These are phyloP conservation scores for Saccharum hybrid DNA, from an alignment of 202 grass and related monocot species.

Conservation along the genomic window DNA sequence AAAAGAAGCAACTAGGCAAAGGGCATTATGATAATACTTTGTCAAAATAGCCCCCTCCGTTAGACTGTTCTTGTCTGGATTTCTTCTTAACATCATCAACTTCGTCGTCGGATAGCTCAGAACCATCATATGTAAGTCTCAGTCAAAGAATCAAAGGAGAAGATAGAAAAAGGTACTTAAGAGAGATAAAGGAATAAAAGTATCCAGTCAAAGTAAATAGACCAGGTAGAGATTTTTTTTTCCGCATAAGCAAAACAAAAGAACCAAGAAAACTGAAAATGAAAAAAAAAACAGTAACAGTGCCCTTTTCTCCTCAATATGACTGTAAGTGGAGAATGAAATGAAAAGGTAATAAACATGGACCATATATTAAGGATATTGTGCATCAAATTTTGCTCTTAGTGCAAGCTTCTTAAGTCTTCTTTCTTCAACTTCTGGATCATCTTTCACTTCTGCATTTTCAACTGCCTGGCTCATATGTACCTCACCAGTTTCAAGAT, in stretches of 20 bases:
- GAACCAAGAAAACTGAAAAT: not conserved
- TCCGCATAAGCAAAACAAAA: not conserved
- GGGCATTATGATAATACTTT: constrained; percentile 62
- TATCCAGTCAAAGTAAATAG: constrained; percentile 34
- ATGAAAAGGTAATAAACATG: constrained; percentile 32
- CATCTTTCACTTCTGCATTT: constrained; percentile 50
- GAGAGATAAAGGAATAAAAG: constrained; percentile 18
- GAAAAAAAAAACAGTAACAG: not conserved
- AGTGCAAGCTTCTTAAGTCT: constrained; percentile 87
- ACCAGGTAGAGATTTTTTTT: not conserved
- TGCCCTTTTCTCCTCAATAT: constrained; percentile 1
- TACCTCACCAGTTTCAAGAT: constrained; percentile 89
- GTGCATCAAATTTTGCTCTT: constrained; percentile 82
- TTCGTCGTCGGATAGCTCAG: constrained; percentile 65
- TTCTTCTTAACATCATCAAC: constrained; percentile 65
- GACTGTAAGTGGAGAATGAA: not conserved
- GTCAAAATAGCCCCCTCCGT: constrained; percentile 77
- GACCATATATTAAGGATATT: constrained; percentile 72
- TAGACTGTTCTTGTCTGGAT: constrained; percentile 58
- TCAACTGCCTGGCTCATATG: constrained; percentile 45
- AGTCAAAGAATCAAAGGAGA: constrained; percentile 69
- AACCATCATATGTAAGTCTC: constrained; percentile 74
- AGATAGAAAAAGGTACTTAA: constrained; percentile 12
- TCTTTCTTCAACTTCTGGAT: constrained; percentile 68
- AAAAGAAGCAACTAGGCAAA: constrained; percentile 36